These are phyloP conservation scores for Termitomyces sp. DNA, from an alignment of 768 basidiomycete species.

Conservation along the genomic window DNA sequence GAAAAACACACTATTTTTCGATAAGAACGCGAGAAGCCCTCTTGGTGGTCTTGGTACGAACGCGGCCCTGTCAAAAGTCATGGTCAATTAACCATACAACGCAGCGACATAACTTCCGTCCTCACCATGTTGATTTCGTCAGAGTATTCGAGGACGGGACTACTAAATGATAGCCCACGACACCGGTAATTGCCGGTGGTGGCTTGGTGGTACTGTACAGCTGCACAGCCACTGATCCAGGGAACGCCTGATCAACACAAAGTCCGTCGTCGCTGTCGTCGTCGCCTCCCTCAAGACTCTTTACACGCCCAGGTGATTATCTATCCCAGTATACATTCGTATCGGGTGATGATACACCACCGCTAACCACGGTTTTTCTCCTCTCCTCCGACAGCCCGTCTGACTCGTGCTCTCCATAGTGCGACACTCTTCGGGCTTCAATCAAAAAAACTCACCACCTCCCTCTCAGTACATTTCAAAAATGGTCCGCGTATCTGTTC, in stretches of 20 bases:
- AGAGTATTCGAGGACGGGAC: constrained; percentile 14
- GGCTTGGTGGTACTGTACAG: constrained; percentile 42
- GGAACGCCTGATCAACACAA: constrained; percentile 6
- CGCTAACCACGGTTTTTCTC: constrained; percentile 11
- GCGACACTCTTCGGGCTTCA: constrained; percentile 80
- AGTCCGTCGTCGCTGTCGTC: constrained; percentile 17
- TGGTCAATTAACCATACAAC: neutral
- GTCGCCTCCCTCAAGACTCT: constrained; percentile 21
- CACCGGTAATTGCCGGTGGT: constrained; percentile 35
- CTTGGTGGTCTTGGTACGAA: constrained; percentile 99
- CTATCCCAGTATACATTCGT: constrained; percentile 15
- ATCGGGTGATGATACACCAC: constrained; percentile 17
- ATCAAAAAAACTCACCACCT: constrained; percentile 27
- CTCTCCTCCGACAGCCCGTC: constrained; percentile 40
- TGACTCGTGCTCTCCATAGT: constrained; percentile 82
- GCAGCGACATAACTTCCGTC: neutral
- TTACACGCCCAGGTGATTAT: constrained; percentile 38
- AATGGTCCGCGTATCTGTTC: constrained; percentile 90
- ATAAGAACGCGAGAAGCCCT: constrained; percentile 98
- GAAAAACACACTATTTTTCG: constrained; percentile 88
- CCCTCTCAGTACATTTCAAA: constrained; percentile 25
- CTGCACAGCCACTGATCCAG: constrained; percentile 25
- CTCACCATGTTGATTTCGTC: constrained; percentile 51
- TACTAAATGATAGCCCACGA: constrained; percentile 2
- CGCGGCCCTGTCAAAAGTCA: constrained; percentile 72